Base-by-base conservation (phyloP, 1,284 basidiomycete genomes). In the Fomes fomentarius region DNA sequence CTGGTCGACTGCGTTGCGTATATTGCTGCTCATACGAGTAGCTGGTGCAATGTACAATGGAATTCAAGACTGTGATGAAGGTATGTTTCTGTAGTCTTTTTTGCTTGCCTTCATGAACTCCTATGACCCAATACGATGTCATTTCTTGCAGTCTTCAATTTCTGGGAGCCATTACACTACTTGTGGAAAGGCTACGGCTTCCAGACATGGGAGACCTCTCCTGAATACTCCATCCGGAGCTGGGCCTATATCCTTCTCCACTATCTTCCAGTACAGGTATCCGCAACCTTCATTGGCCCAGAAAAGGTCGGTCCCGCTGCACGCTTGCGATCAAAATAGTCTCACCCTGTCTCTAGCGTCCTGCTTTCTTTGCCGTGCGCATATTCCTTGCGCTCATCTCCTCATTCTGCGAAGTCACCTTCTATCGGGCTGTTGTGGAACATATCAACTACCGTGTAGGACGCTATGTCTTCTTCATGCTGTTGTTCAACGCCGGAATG, bases 161-260 rank as follows among this genome's bases (percentile, higher is more conserved):
- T 98, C 73, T 99, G 93, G 93, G 97, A 99, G 69, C 96, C 97
- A 21, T 75, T 99, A 30, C 96, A 98, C 72, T 94, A 95, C 72
- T 77, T 96, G 49, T 82, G 87, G 60, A 77, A 86, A 60, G 92
- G 92, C 26, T 78, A 87, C 63, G 94, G 92, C 7, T 98, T 99
- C 72, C 95, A 99, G 74, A 98, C 97, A 1, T 99, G 97, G 97
- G 97, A 99, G 69, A 87, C 93, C 7, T 93, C 95, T 10, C 95
- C 97, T 6, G 74, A 84, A 52, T 98, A 90, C 68, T 88, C 94
- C 6, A 89, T 99, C 60, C 80, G 97, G 57, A 96, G 93, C 60
- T 99, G 95, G 94, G 85, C 93, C 9, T 99, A 98, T 71, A 82
- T 96, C 54, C 69, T 93, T 31, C 67, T 96, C 14, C 93, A 95